Evolutionary conservation across 176 grass and related monocot species (phyloP).

Genomic region (Ensete glaucum): DNA sequence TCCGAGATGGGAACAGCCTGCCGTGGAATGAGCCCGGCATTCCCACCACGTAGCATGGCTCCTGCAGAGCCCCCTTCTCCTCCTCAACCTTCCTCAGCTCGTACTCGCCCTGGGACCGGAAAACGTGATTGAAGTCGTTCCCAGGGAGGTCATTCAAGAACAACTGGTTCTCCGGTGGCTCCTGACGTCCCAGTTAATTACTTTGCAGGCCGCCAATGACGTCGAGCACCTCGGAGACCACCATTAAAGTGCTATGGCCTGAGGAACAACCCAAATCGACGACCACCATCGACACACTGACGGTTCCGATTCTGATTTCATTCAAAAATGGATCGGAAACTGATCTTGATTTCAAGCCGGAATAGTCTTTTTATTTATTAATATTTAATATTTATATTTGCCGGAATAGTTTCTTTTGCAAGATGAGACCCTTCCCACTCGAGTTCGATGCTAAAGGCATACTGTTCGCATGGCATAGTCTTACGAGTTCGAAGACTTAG

Average conservation of each 20-base stretch:
- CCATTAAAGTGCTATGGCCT: conserved; percentile 22
- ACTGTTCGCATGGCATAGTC: too few species aligned
- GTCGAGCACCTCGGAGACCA: conserved; percentile 25
- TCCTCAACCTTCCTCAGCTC: not conserved
- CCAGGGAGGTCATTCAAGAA: conserved; percentile 39
- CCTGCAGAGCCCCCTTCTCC: not conserved
- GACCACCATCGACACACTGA: conserved; percentile 7
- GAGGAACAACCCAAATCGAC: conserved; percentile 45
- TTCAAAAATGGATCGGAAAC: too few species aligned
- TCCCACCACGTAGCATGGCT: not conserved
- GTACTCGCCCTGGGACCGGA: conserved; percentile 21
- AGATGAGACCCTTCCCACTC: too few species aligned
- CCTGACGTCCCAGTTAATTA: not conserved
- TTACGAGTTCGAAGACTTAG: too few species aligned
- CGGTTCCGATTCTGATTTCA: too few species aligned
- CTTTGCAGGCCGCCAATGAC: too few species aligned
- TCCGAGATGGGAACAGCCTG: conserved; percentile 12
- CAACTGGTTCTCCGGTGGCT: conserved; percentile 20
- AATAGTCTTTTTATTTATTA: too few species aligned
- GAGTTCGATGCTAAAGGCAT: too few species aligned
- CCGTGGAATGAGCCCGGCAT: conserved; percentile 13
- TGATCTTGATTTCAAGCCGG: too few species aligned
- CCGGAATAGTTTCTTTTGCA: too few species aligned
- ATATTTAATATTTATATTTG: too few species aligned
- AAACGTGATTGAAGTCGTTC: conserved; percentile 50